phyloP scores from a whole-genome alignment of 108 stramenopile genomes.

The Cyclotella distinguenda region DNA sequence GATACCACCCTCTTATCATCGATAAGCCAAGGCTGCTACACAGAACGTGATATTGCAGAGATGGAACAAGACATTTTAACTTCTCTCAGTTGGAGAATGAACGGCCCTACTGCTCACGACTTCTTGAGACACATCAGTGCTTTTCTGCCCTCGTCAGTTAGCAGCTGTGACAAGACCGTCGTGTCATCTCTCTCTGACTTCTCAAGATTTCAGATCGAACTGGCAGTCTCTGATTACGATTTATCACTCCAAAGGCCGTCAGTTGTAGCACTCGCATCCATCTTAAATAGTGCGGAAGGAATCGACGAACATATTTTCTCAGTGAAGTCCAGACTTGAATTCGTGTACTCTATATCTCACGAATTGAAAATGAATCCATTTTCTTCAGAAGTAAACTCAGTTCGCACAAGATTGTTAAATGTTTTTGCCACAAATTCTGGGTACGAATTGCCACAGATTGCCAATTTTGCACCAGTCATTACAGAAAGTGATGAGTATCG shows the following conservation, averaged over 20 bases:
- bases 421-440: slow-evolving; percentile 18
- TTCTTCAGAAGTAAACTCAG: slow-evolving; percentile 13
- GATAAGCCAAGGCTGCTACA: slow-evolving; percentile 35
- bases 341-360: slow-evolving; percentile 5
- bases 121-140: slow-evolving; percentile 23
- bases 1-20: slow-evolving; percentile 6
- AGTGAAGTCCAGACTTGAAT: background rate
- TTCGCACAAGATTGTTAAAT: slow-evolving; percentile 7
- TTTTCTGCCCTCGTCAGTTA: background rate
- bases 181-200: slow-evolving; percentile 56
- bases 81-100: slow-evolving; percentile 23
- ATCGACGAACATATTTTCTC: slow-evolving; percentile 35
- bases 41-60: slow-evolving; percentile 12
- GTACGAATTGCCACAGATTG: slow-evolving; percentile 20
- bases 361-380: slow-evolving; percentile 16
- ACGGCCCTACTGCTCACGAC: slow-evolving; percentile 19
- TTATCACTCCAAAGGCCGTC: slow-evolving; percentile 55
- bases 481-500: background rate
- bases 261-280: slow-evolving; percentile 54
- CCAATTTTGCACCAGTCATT: slow-evolving; percentile 15
- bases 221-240: slow-evolving; percentile 61
- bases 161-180: slow-evolving; percentile 14
- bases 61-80: slow-evolving; percentile 29
- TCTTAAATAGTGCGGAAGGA: slow-evolving; percentile 70
- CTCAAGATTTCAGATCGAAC: slow-evolving; percentile 66